These are phyloP conservation scores for Epichloe amarillans DNA, from an alignment of 2,329 filamentous ascomycete genomes.

Conservation along the genomic window DNA sequence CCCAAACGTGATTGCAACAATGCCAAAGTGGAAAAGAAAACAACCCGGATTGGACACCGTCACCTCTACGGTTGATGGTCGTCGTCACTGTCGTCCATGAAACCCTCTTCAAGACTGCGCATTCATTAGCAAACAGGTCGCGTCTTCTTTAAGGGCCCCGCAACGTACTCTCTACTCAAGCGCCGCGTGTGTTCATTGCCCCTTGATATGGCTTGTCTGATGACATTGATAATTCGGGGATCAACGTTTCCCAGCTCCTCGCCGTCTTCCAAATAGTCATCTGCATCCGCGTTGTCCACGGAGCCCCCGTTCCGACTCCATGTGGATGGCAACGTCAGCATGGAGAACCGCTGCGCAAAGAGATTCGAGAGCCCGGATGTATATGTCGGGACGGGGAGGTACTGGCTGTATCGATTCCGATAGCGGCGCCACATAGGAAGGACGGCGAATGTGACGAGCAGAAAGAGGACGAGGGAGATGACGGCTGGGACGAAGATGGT, in stretches of 20 bases:
- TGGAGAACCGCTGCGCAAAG: constrained; percentile 21
- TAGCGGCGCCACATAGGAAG: constrained; percentile 58
- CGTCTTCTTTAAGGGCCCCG: background rate
- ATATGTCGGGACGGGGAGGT: constrained; percentile 52
- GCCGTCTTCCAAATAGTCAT: constrained; percentile 31
- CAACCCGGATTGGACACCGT: background rate
- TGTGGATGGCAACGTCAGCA: constrained; percentile 26
- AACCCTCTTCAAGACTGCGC: constrained; percentile 21
- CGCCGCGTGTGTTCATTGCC: constrained; percentile 41
- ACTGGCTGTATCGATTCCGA: constrained; percentile 58
- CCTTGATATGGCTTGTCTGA: constrained; percentile 19
- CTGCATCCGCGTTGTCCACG: constrained; percentile 36
- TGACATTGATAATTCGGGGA: constrained; percentile 29
- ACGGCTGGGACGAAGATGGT: constrained; percentile 57
- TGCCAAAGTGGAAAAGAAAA: background rate
- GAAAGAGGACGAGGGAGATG: constrained; percentile 56
- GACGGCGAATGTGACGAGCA: constrained; percentile 50
- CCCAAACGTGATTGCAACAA: background rate
- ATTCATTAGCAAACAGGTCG: constrained; percentile 8
- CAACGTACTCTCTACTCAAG: constrained; percentile 57
- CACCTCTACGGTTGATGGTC: constrained; percentile 20
- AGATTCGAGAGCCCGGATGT: constrained; percentile 41
- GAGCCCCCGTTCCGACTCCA: constrained; percentile 31
- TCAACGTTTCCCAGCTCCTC: constrained; percentile 54
- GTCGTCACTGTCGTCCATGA: constrained; percentile 31